phyloP scores from a whole-genome alignment of 2,329 filamentous ascomycete species.

The Onygenales sp. region DNA sequence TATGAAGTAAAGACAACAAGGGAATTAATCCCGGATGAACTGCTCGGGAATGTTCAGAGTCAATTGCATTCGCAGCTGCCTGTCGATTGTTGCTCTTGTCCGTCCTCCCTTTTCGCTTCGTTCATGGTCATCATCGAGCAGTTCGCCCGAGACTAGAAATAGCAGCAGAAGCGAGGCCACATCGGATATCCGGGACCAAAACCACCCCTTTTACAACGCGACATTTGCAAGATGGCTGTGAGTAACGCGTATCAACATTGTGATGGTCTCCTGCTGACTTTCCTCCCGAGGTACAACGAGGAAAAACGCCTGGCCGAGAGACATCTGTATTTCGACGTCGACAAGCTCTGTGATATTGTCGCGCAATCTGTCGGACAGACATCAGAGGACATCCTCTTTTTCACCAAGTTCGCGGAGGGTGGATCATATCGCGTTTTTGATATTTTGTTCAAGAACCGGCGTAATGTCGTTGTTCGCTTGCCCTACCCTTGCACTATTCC shows the following conservation, averaged over 20 bases:
- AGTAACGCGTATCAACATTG: slow-evolving; percentile 6
- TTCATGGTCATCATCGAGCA: neutral
- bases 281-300: slow-evolving; percentile 16
- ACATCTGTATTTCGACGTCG: slow-evolving; percentile 16
- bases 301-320: slow-evolving; percentile 17
- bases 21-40: no score
- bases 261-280: slow-evolving; percentile 6
- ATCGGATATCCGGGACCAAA: slow-evolving; percentile 9
- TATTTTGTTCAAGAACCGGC: slow-evolving; percentile 10
- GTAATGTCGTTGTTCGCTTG: slow-evolving; percentile 13
- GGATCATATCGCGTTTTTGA: slow-evolving; percentile 20
- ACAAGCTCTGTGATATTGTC: slow-evolving; percentile 14
- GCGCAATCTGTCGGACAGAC: slow-evolving; percentile 15
- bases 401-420: slow-evolving; percentile 18
- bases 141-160: neutral
- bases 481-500: slow-evolving; percentile 13
- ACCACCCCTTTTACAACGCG: slow-evolving; percentile 18
- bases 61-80: no score
- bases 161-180: neutral
- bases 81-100: no score
- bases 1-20: no score
- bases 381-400: slow-evolving; percentile 13
- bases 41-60: no score
- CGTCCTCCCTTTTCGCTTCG: no score
- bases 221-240: slow-evolving; percentile 20